phyloP scores from a whole-genome alignment of 2,329 filamentous ascomycete genomes.

The Pseudonectria foliicola region DNA sequence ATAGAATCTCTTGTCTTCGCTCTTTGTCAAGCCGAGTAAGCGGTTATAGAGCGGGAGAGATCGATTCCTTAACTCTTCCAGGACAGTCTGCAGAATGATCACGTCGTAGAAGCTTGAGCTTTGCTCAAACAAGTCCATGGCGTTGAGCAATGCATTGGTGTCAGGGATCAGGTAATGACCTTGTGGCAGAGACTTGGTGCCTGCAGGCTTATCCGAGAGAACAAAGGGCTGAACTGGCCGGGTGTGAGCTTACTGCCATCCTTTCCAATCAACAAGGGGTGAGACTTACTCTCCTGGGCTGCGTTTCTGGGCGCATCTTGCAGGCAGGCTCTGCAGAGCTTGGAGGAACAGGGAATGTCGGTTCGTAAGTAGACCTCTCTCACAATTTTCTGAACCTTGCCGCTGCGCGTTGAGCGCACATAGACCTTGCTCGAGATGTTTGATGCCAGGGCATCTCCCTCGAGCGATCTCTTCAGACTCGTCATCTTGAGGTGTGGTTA shows the following conservation, averaged over 20 bases:
- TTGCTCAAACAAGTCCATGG: conserved; percentile 96
- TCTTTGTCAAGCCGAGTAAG: conserved; percentile 81
- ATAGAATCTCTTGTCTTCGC: conserved; percentile 94
- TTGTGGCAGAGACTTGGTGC: conserved; percentile 71
- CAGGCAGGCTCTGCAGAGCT: conserved; percentile 72
- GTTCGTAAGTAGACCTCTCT: conserved; percentile 91
- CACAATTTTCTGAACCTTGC: conserved; percentile 98
- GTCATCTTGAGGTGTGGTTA: conserved; percentile 41
- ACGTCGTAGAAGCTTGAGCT: conserved; percentile 91
- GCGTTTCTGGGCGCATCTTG: conserved; percentile 72
- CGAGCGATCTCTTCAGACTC: conserved; percentile 54
- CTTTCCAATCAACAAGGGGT: no score
- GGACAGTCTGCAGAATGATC: conserved; percentile 89
- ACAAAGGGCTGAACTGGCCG: conserved; percentile 68
- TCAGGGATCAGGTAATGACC: conserved; percentile 95
- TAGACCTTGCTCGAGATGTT: conserved; percentile 95
- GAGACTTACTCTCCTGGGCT: conserved; percentile 59
- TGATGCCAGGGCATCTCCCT: conserved; percentile 47
- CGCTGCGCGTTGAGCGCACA: conserved; percentile 86
- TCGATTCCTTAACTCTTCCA: conserved; percentile 91
- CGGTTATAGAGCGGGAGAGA: conserved; percentile 94
- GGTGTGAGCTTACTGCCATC: conserved; percentile 4
- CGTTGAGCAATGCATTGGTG: conserved; percentile 90
- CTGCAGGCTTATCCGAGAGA: conserved; percentile 80
- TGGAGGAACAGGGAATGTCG: conserved; percentile 95